Evolutionary conservation across 768 basidiomycete genomes (phyloP), one percentile per base, ranked within the genome.

Genomic region (Terana coerulea): DNA sequence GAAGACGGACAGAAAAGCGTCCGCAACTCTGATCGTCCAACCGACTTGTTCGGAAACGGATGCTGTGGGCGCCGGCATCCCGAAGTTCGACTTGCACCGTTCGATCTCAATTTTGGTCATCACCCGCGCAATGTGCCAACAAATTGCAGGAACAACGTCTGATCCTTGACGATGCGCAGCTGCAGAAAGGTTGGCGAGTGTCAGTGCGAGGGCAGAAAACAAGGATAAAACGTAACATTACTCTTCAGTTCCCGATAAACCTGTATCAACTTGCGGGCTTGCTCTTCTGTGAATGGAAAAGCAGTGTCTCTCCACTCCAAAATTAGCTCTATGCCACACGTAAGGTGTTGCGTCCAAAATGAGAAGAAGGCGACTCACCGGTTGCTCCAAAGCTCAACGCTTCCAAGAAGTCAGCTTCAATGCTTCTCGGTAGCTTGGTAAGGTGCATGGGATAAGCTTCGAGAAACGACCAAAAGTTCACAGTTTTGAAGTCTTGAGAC

Each of bases 401-500:
- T 26, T 37, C 52, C 9, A 65, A 40, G 49, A 64, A 65, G 6
- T 64, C 54, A 7, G 42, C 36, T 28, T 61, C 64, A 19, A 48
- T 34, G n/a, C 40, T 34, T 19, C 1, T n/a, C 5, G 59, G 59
- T 3, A 64, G 41, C 3, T 24, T 17, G 8, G 12, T 47, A 12
- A 53, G 54, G 43, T 62, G 59, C 55, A 60, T 58, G 9, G 63
- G 56, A 25, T 49, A 62, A 8, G 34, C 28, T 26, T 49, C 51
- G 14, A 57, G 24, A 22, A 55, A 34, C 7, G 51, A 26, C 63
- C 64, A 65, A 41, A 60, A 62, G 12, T 34, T 44, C 33, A 52
- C 56, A 15, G 67, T 60, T 58, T 75, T 72, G 61, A 67, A 68
- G 53, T 76, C 75, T 55, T 57, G 33, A 52, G 44, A 63, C 59